Conservation (phyloP, 257 asterid species). For the Scutellaria minor region DNA sequence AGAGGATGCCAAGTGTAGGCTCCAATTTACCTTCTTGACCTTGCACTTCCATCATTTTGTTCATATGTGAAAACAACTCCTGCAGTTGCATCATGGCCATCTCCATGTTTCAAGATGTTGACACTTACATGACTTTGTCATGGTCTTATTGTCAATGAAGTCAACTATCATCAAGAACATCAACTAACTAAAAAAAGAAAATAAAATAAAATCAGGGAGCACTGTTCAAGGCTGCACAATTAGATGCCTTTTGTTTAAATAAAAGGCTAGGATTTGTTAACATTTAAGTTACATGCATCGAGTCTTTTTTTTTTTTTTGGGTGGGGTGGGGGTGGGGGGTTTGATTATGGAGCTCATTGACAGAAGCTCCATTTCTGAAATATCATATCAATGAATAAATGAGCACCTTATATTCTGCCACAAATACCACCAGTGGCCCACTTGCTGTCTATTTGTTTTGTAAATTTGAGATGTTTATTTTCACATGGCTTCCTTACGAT, state of each 20-base stretch:
- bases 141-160: background rate
- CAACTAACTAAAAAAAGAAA: background rate
- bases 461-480: background rate
- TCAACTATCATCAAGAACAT: background rate
- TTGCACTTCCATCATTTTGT: background rate
- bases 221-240: background rate
- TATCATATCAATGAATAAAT: too few species aligned
- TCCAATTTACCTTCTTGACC: background rate
- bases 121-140: too few species aligned
- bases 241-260: too few species aligned
- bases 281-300: background rate
- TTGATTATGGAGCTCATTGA: background rate
- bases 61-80: constrained; percentile 13
- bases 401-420: background rate
- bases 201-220: background rate
- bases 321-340: too few species aligned
- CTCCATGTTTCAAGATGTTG: background rate
- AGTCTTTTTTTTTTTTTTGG: too few species aligned
- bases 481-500: background rate
- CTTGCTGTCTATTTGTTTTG: background rate
- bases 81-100: constrained; percentile 4
- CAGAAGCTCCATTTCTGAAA: constrained; percentile 17
- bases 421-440: background rate
- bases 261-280: constrained; percentile 3
- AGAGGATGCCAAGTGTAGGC: background rate